phyloP scores from a whole-genome alignment of 2,329 filamentous ascomycete genomes.

The Calonectria pauciramosa region DNA sequence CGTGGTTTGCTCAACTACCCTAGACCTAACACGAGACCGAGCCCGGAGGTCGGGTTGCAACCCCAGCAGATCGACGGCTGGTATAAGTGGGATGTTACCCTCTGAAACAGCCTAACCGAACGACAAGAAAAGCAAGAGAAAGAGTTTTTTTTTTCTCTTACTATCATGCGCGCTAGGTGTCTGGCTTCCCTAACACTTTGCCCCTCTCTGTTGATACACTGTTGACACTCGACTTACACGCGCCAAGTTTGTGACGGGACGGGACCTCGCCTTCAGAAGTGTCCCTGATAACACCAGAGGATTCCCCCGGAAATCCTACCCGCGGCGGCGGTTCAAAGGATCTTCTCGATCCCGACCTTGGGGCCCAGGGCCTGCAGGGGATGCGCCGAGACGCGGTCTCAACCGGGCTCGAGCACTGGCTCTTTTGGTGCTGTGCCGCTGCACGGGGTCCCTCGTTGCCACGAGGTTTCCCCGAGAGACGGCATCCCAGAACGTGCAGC shows the following conservation, averaged over 20 bases:
- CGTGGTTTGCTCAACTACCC: neutral
- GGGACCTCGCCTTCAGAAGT: conserved; percentile 1
- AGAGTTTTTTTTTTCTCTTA: neutral
- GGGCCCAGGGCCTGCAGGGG: conserved; percentile 25
- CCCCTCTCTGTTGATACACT: neutral
- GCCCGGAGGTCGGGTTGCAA: neutral
- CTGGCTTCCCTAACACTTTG: neutral
- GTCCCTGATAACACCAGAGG: neutral
- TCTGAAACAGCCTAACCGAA: neutral
- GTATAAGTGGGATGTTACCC: neutral
- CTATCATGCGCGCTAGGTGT: neutral
- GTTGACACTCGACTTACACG: neutral
- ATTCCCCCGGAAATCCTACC: conserved; percentile 21
- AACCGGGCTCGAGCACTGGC: conserved; percentile 12
- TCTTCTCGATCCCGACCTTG: conserved; percentile 7
- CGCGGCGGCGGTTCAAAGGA: conserved; percentile 27
- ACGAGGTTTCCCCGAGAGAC: neutral
- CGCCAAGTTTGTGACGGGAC: neutral
- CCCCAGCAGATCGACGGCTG: neutral
- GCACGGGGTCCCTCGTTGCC: conserved; percentile 27
- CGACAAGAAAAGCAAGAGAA: neutral
- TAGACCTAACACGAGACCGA: neutral
- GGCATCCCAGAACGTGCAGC: neutral
- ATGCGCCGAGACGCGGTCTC: neutral
- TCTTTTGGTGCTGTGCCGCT: neutral